These are phyloP conservation scores for Lachnellula occidentalis DNA, from an alignment of 2,329 filamentous ascomycete species.

Conservation along the genomic window DNA sequence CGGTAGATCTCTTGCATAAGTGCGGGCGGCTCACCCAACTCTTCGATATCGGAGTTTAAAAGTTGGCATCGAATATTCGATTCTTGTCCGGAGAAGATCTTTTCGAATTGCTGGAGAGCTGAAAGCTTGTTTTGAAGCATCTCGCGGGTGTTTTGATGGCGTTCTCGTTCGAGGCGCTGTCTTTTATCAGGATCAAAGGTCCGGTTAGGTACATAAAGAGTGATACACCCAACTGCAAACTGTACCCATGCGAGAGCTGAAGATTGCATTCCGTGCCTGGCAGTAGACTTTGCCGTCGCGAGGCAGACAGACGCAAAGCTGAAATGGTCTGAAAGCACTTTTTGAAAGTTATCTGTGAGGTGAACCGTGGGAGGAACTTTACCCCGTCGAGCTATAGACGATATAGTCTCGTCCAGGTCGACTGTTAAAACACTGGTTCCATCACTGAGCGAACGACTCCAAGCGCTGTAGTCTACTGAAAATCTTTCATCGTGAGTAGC, in stretches of 20 bases:
- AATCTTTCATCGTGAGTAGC: constrained; percentile 17
- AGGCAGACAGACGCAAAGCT: constrained; percentile 27
- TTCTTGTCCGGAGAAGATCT: constrained; percentile 59
- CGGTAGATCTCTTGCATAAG: constrained; percentile 64
- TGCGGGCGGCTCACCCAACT: constrained; percentile 61
- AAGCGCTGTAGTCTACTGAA: neutral
- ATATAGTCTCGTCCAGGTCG: neutral
- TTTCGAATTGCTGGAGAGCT: constrained; percentile 61
- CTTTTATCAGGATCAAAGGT: constrained; percentile 75
- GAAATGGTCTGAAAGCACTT: constrained; percentile 34
- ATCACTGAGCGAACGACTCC: neutral
- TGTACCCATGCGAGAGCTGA: constrained; percentile 66
- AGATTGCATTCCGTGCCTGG: constrained; percentile 28
- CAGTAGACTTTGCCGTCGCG: constrained; percentile 25
- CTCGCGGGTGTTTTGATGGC: constrained; percentile 50
- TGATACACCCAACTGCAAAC: constrained; percentile 68
- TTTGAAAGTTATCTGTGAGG: constrained; percentile 8
- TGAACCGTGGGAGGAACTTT: neutral
- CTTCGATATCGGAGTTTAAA: constrained; percentile 54
- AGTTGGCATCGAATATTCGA: constrained; percentile 62
- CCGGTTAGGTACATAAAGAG: constrained; percentile 79
- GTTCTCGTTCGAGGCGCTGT: constrained; percentile 58
- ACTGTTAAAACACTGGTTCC: neutral
- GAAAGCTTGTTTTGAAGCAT: constrained; percentile 52
- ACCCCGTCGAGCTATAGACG: neutral